Percentiles rank a stretch among this genome's conserved stretches.
Evolutionary conservation across 2,329 filamentous ascomycete genomes (phyloP).

Genomic region (Apiospora sp.): DNA sequence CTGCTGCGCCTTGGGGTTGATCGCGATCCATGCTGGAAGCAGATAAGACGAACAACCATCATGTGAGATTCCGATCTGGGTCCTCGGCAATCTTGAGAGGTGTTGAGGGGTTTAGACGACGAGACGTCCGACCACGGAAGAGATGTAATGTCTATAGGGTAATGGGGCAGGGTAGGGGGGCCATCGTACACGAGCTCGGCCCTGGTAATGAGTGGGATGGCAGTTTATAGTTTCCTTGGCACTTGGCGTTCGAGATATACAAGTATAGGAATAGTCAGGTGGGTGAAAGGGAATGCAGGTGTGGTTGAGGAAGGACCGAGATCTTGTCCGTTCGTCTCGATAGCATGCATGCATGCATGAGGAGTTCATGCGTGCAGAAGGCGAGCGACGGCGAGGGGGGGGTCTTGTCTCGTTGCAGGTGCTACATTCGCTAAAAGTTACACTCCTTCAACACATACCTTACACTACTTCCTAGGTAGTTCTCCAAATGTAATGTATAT

Average conservation of each 20-base stretch:
- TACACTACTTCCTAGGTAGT: not conserved
- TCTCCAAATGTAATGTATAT: conserved; percentile 2
- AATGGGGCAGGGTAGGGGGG: not conserved
- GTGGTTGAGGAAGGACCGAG: not conserved
- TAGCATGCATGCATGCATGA: not conserved
- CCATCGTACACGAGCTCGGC: not conserved
- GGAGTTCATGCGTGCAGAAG: not conserved
- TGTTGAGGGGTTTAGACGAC: not conserved
- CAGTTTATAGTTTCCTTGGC: not conserved
- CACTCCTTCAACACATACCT: not conserved
- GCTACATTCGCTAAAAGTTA: not conserved
- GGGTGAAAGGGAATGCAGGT: not conserved
- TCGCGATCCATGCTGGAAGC: not conserved
- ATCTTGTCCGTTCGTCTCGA: not conserved
- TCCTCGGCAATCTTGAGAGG: not conserved
- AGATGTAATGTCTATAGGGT: not conserved
- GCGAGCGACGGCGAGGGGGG: not conserved
- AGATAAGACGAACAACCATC: not conserved
- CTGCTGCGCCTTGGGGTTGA: no score
- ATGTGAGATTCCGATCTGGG: not conserved
- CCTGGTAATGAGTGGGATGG: conserved; percentile 12
- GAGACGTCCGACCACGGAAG: not conserved
- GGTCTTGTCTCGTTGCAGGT: not conserved
- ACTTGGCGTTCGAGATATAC: not conserved
- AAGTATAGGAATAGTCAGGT: not conserved